phyloP scores from a whole-genome alignment of 768 basidiomycete species.

The Lyophyllum semitale region DNA sequence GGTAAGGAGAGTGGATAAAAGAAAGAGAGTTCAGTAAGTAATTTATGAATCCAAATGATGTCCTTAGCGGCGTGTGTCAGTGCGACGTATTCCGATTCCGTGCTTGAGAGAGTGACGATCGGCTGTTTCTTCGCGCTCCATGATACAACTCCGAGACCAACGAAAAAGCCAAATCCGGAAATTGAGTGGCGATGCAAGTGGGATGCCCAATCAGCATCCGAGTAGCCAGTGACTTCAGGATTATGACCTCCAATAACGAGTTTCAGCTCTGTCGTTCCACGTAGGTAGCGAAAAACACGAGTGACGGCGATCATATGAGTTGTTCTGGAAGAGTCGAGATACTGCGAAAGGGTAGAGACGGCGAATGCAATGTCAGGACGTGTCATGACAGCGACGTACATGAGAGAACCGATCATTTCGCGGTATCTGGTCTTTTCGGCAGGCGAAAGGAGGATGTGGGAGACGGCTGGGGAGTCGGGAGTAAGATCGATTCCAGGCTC shows the following conservation, averaged over 20 bases:
- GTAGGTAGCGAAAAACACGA: too few relatives aligned
- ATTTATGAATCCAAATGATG: constrained; percentile 26
- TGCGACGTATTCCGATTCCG: constrained; percentile 19
- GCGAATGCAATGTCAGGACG: constrained; percentile 11
- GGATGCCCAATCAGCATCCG: neutral
- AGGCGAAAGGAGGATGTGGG: neutral
- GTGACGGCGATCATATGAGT: too few relatives aligned
- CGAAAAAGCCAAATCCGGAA: constrained; percentile 3
- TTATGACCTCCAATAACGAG: too few relatives aligned
- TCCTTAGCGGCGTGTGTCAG: constrained; percentile 17
- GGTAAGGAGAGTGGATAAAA: neutral
- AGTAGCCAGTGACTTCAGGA: too few relatives aligned
- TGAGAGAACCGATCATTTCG: constrained; percentile 6
- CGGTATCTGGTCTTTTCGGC: neutral
- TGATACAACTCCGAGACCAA: too few relatives aligned
- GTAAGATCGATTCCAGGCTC: neutral
- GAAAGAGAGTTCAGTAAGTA: constrained; percentile 20
- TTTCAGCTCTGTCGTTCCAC: too few relatives aligned
- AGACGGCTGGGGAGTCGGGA: constrained; percentile 4
- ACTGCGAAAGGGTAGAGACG: constrained; percentile 2
- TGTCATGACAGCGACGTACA: constrained; percentile 8
- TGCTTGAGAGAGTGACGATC: constrained; percentile 17
- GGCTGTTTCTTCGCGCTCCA: constrained; percentile 10
- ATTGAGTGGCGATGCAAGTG: constrained; percentile 3
- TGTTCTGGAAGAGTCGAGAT: neutral